Base-by-base conservation (phyloP, 192 early-diverging fungal genomes). In the Coemansia sp. region DNA sequence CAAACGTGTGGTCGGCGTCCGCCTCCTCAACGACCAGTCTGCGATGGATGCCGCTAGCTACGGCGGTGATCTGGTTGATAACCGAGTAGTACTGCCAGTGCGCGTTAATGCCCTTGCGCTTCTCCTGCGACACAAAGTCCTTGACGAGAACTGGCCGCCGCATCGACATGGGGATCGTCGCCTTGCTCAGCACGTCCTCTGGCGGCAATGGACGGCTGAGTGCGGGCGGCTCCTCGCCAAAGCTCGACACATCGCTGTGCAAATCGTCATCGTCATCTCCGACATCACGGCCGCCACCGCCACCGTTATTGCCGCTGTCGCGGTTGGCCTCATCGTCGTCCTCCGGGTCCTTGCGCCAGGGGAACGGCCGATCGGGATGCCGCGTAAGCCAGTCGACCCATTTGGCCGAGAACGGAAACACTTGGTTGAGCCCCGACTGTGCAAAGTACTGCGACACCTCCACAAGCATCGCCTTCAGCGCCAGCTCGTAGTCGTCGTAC, bases 71-170 rank as follows among this genome's bases (percentile, higher is more conserved):
- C 64, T 83, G 80, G 67, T 83, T 83, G 63, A 83, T 83, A 17
- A 83, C 80, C 56, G 76, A 78, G 68, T 78, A 78, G 67, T 83
- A 83, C 69, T 83, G 80, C 80, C 75, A 83, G 67, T 83, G 80
- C 46, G 80, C 80, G 16, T 83, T 78, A 63, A 83, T 83, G 6
- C 80, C 80, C 64, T 62, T 69, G 64, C 73, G 80, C 37, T 75
- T 74, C 59, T 78, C 69, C 56, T 78, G 72, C 59, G 80, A 69
- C 10, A 75, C 72, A 73, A 75, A 73, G 68, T 83, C 69, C 29
- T 71, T 71, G 29, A 73, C 75, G 8, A 61, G 76, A 24, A 71
- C 72, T 0, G 75, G 72, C 14, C 76, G 72, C 21, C 75, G 71
- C 67, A 57, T 74, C 5, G 75, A 78, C 80, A 78, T 83, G n/a